Conservation (phyloP, 2,329 filamentous ascomycete genomes). For the Aspergillus sojae region DNA sequence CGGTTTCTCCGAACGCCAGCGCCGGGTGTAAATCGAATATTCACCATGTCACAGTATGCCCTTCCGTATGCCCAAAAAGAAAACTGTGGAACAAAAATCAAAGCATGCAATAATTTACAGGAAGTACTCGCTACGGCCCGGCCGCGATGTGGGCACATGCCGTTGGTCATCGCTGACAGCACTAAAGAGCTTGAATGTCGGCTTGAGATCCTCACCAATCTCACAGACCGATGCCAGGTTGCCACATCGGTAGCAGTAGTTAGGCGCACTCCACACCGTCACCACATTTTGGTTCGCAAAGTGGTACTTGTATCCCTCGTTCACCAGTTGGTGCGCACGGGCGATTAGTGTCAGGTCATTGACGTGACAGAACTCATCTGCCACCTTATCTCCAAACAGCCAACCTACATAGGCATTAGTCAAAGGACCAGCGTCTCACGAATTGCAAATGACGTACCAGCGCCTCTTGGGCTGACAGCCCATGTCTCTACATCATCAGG, state of each 20-base stretch:
- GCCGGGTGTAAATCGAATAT: slow-evolving; percentile 31
- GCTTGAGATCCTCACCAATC: slow-evolving; percentile 79
- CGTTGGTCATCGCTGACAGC: slow-evolving; percentile 51
- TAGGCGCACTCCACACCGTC: slow-evolving; percentile 75
- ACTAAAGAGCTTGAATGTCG: slow-evolving; percentile 71
- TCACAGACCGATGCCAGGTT: slow-evolving; percentile 91
- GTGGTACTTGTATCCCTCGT: slow-evolving; percentile 86
- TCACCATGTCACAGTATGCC: slow-evolving; percentile 19
- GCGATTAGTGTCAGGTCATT: slow-evolving; percentile 73
- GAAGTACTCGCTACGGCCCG: slow-evolving; percentile 53
- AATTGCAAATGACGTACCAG: slow-evolving; percentile 50
- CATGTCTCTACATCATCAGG: slow-evolving; percentile 72
- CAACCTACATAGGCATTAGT: slow-evolving; percentile 43
- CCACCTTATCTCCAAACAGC: slow-evolving; percentile 72
- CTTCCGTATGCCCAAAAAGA: slow-evolving; percentile 12
- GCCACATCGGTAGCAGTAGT: slow-evolving; percentile 97
- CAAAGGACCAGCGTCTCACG: neutral
- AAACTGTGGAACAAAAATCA: slow-evolving; percentile 9
- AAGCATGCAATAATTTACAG: slow-evolving; percentile 37
- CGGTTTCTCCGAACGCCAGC: slow-evolving; percentile 36
- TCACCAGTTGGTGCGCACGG: slow-evolving; percentile 73
- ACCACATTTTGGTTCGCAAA: slow-evolving; percentile 94
- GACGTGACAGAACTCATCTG: slow-evolving; percentile 76
- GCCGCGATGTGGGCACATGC: slow-evolving; percentile 47
- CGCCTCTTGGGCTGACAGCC: slow-evolving; percentile 69